A percentile compares a stretch with the other conserved stretches of the same genome.
Conservation (phyloP, 2,329 filamentous ascomycete genomes). For the Rutstroemia sp. region DNA sequence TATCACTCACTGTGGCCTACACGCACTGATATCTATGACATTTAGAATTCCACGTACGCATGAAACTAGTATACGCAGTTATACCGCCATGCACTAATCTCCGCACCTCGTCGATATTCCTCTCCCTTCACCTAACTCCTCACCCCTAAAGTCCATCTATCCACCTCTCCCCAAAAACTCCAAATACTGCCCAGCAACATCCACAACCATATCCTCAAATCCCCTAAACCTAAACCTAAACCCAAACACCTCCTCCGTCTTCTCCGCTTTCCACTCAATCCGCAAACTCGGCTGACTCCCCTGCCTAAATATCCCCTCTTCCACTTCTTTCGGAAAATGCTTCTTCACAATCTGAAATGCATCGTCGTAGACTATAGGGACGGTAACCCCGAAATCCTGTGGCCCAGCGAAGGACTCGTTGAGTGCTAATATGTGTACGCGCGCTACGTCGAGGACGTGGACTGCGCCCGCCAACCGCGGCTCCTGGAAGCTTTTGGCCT, state of each 20-base stretch:
- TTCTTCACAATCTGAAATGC: conserved; percentile 1
- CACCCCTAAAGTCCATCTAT: background rate
- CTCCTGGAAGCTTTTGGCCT: background rate
- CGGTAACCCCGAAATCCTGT: background rate
- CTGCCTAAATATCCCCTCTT: background rate
- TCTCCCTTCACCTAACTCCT: background rate
- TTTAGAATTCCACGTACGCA: no score
- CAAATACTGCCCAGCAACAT: background rate
- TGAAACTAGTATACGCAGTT: no score
- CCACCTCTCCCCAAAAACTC: background rate
- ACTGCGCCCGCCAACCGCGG: background rate
- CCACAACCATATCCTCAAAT: background rate
- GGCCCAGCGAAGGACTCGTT: background rate
- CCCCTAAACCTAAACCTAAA: background rate
- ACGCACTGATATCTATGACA: no score
- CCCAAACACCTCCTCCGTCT: background rate
- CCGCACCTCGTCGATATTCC: background rate
- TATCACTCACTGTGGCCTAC: no score
- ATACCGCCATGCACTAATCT: no score
- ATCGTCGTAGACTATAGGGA: background rate
- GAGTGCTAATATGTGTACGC: background rate
- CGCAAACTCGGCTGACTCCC: background rate
- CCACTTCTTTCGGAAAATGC: conserved; percentile 3
- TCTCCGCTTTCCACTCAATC: background rate
- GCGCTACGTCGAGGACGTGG: background rate